Conservation (phyloP, 306 rosid species). For the Morella rubra region DNA sequence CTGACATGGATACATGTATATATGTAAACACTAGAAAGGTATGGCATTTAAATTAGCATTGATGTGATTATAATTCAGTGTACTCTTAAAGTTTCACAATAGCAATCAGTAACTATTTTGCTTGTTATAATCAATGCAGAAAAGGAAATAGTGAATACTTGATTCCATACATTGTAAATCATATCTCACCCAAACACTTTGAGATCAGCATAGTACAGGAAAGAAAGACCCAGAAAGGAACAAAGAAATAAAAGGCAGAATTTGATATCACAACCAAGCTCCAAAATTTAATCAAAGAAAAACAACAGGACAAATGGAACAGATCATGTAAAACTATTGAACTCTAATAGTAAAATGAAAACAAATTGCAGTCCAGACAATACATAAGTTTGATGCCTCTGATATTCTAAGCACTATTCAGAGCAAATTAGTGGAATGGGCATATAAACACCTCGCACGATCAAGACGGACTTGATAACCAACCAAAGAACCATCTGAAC, state of each 20-base stretch:
- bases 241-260: not conserved
- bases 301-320: not conserved
- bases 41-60: not conserved
- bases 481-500: constrained; percentile 83
- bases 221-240: constrained; percentile 9
- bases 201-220: not conserved
- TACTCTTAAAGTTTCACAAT: constrained; percentile 14
- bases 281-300: not conserved
- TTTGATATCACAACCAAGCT: constrained; percentile 4
- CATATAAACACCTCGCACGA: constrained; percentile 71
- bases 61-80: not conserved
- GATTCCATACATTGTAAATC: not conserved
- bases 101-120: not conserved
- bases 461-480: constrained; percentile 99
- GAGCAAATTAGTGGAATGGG: constrained; percentile 15
- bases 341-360: not conserved
- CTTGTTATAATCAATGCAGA: not conserved
- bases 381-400: not conserved
- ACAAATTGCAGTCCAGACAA: not conserved
- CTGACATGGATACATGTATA: not conserved
- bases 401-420: constrained; percentile 3
- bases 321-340: not conserved
- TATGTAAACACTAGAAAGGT: not conserved
- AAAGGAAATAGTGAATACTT: not conserved
- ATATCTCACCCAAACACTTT: not conserved